Conservation (phyloP, 1,284 basidiomycete species). For the Irpex rosettiformis region DNA sequence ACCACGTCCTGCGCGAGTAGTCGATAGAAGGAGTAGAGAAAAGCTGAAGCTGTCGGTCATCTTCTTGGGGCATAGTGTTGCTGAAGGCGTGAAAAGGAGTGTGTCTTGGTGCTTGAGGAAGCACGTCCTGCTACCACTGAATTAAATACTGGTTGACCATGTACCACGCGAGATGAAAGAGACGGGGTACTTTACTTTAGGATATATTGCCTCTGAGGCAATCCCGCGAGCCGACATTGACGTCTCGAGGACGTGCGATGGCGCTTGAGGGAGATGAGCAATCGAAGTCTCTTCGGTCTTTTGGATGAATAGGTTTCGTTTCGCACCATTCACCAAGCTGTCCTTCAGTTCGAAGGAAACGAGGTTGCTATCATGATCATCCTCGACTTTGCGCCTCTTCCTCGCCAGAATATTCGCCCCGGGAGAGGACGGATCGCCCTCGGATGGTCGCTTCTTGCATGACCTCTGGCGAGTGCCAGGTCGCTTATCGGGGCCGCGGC, state of each 20-base stretch:
- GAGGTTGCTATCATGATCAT: conserved; percentile 26
- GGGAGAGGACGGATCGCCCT: conserved; percentile 36
- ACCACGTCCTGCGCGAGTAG: conserved; percentile 53
- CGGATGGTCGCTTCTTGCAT: conserved; percentile 71
- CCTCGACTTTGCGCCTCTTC: conserved; percentile 49
- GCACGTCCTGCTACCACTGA: conserved; percentile 29
- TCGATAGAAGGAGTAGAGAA: conserved; percentile 37
- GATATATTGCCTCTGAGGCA: conserved; percentile 27
- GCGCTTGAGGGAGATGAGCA: conserved; percentile 22
- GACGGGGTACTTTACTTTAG: conserved; percentile 26
- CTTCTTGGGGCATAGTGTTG: neutral
- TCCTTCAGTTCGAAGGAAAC: conserved; percentile 29
- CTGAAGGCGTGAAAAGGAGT: conserved; percentile 19
- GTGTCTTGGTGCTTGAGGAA: conserved; percentile 24
- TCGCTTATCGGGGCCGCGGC: conserved; percentile 77
- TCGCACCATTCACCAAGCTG: conserved; percentile 25
- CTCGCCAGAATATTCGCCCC: conserved; percentile 41
- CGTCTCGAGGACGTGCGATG: conserved; percentile 27
- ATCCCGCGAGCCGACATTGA: conserved; percentile 24
- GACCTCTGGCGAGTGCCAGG: conserved; percentile 77
- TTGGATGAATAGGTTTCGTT: conserved; percentile 23
- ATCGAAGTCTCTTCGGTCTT: conserved; percentile 24
- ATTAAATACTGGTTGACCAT: conserved; percentile 31
- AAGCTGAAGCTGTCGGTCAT: conserved; percentile 6
- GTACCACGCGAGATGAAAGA: conserved; percentile 17